A percentile compares a stretch with the other conserved stretches of the same genome.
phyloP scores from a whole-genome alignment of 257 asterid genomes.

The Jacaranda copaia region DNA sequence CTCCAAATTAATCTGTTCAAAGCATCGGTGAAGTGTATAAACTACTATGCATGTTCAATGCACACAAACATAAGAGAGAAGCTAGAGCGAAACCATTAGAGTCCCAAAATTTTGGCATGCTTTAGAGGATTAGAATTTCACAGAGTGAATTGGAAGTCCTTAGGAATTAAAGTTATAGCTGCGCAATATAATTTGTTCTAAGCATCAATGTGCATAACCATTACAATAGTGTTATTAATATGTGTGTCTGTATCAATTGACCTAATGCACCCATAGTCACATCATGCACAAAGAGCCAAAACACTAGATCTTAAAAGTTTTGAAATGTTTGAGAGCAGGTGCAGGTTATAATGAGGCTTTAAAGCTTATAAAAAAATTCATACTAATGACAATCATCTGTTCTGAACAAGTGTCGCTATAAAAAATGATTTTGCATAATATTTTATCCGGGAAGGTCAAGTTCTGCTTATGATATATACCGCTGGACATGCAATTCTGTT shows the following conservation, averaged over 20 bases:
- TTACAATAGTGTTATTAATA: background rate
- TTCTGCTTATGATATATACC: background rate
- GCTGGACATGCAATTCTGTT: background rate
- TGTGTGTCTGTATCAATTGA: background rate
- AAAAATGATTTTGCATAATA: background rate
- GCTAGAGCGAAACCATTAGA: background rate
- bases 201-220: background rate
- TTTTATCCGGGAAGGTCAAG: background rate
- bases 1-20: background rate
- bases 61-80: background rate
- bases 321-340: background rate
- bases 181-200: background rate
- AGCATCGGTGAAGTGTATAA: background rate
- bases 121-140: background rate
- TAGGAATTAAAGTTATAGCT: background rate
- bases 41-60: too few relatives aligned
- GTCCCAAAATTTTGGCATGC: background rate
- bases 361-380: background rate
- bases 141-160: background rate
- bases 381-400: background rate
- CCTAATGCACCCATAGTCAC: background rate
- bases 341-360: background rate
- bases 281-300: background rate
- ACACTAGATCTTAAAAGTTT: background rate
- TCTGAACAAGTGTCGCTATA: background rate